Conservation (phyloP, 192 early-diverging fungal genomes). For the Dispira parvispora region DNA sequence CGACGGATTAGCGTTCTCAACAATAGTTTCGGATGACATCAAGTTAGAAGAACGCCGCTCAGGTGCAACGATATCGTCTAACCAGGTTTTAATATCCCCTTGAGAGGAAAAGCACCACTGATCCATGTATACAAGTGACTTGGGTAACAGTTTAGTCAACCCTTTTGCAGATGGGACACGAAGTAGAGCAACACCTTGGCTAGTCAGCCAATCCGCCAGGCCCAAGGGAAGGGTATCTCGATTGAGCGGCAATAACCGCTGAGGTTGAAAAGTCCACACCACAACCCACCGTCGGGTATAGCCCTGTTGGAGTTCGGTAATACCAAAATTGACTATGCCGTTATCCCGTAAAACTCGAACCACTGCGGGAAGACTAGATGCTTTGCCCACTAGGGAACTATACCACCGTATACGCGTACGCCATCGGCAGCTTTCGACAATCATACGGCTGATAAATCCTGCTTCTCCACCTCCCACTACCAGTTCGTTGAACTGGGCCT, state of each 20-base stretch:
- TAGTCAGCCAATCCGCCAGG: too few relatives aligned
- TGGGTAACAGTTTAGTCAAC: not conserved
- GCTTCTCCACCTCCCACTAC: conserved; percentile 67
- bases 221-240: too few relatives aligned
- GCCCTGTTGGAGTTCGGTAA: conserved; percentile 16
- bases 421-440: conserved; percentile 41
- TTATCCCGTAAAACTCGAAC: conserved; percentile 4
- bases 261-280: conserved; percentile 21
- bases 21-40: conserved; percentile 16
- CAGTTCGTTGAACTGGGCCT: conserved; percentile 49
- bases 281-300: conserved; percentile 22
- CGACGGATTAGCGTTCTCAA: conserved; percentile 15
- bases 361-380: conserved; percentile 23
- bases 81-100: not conserved
- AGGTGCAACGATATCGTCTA: not conserved
- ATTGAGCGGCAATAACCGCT: too few relatives aligned
- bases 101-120: conserved; percentile 11
- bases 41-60: conserved; percentile 8
- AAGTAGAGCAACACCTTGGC: too few relatives aligned
- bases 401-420: conserved; percentile 48
- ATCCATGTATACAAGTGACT: conserved; percentile 7
- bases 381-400: conserved; percentile 60
- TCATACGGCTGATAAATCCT: conserved; percentile 44
- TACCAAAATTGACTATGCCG: conserved; percentile 13
- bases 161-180: conserved; percentile 9